Evolutionary conservation across 1,284 basidiomycete genomes (phyloP), one percentile per base, ranked within the genome.

Genomic region (Malassezia caprae): DNA sequence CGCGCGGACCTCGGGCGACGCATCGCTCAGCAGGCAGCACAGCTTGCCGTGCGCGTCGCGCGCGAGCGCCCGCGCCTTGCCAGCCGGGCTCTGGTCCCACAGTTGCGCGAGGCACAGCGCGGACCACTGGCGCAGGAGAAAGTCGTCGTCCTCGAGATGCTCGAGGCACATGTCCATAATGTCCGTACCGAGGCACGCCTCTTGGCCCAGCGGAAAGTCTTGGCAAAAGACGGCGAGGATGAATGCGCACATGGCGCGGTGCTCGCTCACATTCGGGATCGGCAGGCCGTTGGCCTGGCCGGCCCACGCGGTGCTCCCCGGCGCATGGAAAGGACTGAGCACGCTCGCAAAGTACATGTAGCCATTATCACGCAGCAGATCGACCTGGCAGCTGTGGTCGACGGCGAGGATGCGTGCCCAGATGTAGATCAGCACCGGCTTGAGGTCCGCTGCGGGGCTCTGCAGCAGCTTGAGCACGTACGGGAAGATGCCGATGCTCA

Each of bases 241-340:
- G 77, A 96, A 98, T 0, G 90, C 89, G 72, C 91, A 98, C 93
- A 98, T 98, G 0, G 93, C 93, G 57, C 90, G 88, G 76, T 98
- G 91, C 76, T 98, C 93, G 13, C 88, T 88, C 47, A 85, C 84
- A 76, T 98, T 96, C 0, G 90, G 89, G 26, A 96, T 83, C 23
- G 74, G 72, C 21, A 76, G 24, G 32, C 35, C 23, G 56, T 31
- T 12, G 8, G 41, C 13, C 7, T 41, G 40, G 17, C 34, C 42
- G 24, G 32, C 48, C 53, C 32, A 49, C 21, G 86, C 82, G 42
- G 44, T 35, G 49, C 17, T 53, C 23, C 21, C 21, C 3, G 32
- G 32, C 13, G 24, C 56, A 31, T 62, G 58, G 53, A 70, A 67
- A 11, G 69, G 69, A 30, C 62, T 67, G 23, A 74, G 61, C 26